Evolutionary conservation across 2,329 filamentous ascomycete genomes (phyloP).

Genomic region (Trichoderma asperellum): DNA sequence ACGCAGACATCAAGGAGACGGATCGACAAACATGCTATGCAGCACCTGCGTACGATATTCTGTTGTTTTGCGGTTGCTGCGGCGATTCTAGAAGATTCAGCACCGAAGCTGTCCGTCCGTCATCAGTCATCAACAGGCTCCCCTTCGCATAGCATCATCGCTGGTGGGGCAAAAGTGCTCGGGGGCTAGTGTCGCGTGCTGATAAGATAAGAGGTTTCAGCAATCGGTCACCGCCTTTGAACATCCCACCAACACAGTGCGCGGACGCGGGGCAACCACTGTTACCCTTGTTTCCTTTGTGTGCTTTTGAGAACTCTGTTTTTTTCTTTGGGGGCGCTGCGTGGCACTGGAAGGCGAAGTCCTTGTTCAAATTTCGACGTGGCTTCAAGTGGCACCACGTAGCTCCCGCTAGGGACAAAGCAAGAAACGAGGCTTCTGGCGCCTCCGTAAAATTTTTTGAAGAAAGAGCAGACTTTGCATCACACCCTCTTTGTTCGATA

Average conservation of each 20-base stretch:
- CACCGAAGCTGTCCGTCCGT: constrained; percentile 24
- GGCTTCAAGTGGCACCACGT: background rate
- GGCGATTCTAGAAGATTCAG: constrained; percentile 32
- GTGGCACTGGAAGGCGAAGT: background rate
- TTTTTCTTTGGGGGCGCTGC: background rate
- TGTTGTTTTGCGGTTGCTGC: background rate
- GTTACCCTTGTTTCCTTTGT: constrained; percentile 17
- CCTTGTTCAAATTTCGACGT: background rate
- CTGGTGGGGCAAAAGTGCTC: constrained; percentile 21
- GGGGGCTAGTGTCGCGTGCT: constrained; percentile 26
- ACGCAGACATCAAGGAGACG: constrained; percentile 15
- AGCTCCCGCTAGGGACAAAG: constrained; percentile 14
- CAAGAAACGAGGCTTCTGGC: constrained; percentile 1
- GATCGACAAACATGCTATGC: constrained; percentile 8
- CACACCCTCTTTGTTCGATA: constrained; percentile 20
- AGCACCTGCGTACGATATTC: constrained; percentile 1
- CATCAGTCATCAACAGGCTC: constrained; percentile 18
- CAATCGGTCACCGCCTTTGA: constrained; percentile 27
- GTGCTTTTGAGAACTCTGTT: background rate
- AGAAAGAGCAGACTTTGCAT: constrained; percentile 23
- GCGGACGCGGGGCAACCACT: background rate
- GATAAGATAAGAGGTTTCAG: constrained; percentile 30
- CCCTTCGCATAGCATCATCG: constrained; percentile 28
- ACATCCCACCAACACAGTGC: constrained; percentile 26
- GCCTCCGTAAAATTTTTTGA: constrained; percentile 1